These are phyloP conservation scores for Aspergillus affinis DNA, from an alignment of 495 filamentous ascomycete genomes.

Conservation along the genomic window DNA sequence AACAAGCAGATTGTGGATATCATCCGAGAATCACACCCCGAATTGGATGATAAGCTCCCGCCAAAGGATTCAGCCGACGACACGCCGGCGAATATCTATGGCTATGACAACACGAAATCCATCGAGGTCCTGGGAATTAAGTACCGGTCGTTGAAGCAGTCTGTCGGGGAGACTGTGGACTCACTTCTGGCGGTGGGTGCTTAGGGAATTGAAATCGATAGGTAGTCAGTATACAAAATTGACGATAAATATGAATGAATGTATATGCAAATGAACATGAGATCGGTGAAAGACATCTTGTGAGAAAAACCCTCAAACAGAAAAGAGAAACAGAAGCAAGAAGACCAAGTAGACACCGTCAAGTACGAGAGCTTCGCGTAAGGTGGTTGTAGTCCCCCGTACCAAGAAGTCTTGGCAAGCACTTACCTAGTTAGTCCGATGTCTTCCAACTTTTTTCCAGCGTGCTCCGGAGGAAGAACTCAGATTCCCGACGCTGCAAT, in stretches of 20 bases:
- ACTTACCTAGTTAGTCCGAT: slow-evolving; percentile 2
- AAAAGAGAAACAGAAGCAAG: too few species aligned
- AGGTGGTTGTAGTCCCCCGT: slow-evolving; percentile 15
- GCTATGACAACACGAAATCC: slow-evolving; percentile 53
- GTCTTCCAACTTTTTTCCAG: slow-evolving; percentile 40
- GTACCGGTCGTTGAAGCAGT: slow-evolving; percentile 54
- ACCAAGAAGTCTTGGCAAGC: slow-evolving; percentile 16
- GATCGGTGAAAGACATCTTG: too few species aligned
- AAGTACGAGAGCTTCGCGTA: slow-evolving; percentile 7
- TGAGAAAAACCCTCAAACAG: too few species aligned
- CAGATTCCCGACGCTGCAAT: slow-evolving; percentile 18
- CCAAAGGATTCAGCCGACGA: slow-evolving; percentile 43
- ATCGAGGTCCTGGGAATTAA: slow-evolving; percentile 58
- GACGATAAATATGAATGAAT: neutral
- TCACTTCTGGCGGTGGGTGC: slow-evolving; percentile 51
- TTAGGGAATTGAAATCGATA: slow-evolving; percentile 14
- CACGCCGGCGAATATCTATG: slow-evolving; percentile 39
- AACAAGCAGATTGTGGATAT: slow-evolving; percentile 66
- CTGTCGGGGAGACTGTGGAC: slow-evolving; percentile 56
- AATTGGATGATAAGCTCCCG: slow-evolving; percentile 61
- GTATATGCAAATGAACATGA: neutral
- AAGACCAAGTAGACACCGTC: neutral
- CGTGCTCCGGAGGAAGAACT: slow-evolving; percentile 17
- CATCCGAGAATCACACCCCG: slow-evolving; percentile 63
- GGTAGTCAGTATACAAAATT: neutral